phyloP scores from a whole-genome alignment of 2,329 filamentous ascomycete genomes.

The Neofusicoccum umdonicola region DNA sequence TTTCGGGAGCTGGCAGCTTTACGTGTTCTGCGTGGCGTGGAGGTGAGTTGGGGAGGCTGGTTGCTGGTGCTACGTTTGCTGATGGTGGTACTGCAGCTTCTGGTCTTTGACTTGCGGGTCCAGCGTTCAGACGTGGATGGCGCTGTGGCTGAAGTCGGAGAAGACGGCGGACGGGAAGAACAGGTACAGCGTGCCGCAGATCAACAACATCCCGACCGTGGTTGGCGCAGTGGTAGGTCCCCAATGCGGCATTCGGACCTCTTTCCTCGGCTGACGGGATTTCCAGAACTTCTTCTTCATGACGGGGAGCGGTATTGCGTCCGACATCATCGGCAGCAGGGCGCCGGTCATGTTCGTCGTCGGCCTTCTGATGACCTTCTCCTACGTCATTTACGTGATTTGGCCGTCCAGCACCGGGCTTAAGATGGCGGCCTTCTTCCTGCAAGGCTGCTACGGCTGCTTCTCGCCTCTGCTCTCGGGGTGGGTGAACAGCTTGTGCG shows the following conservation, averaged over 20 bases:
- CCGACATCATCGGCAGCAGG: conserved; percentile 35
- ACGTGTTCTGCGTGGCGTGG: conserved; percentile 41
- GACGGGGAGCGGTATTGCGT: conserved; percentile 27
- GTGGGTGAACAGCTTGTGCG: conserved; percentile 43
- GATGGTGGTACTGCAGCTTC: conserved; percentile 26
- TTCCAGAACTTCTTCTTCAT: conserved; percentile 42
- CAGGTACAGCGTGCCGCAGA: conserved; percentile 37
- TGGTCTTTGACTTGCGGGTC: conserved; percentile 41
- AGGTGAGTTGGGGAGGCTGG: not conserved
- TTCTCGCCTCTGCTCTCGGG: conserved; percentile 43
- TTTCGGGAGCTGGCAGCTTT: conserved; percentile 45
- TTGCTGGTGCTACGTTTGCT: not conserved
- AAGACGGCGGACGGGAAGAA: conserved; percentile 20
- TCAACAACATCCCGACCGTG: conserved; percentile 48
- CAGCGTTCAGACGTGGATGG: conserved; percentile 41
- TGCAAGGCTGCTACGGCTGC: conserved; percentile 43
- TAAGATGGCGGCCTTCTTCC: conserved; percentile 41
- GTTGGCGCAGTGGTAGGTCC: conserved; percentile 33
- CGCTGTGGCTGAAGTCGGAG: conserved; percentile 39
- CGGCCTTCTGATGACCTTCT: conserved; percentile 35
- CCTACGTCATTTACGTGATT: conserved; percentile 37
- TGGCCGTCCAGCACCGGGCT: conserved; percentile 41
- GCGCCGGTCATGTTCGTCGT: conserved; percentile 40
- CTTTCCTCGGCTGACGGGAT: not conserved
- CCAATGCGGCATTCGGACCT: too few relatives aligned